Evolutionary conservation across 192 early-diverging fungal genomes (phyloP).

Genomic region (Podila minutissima): DNA sequence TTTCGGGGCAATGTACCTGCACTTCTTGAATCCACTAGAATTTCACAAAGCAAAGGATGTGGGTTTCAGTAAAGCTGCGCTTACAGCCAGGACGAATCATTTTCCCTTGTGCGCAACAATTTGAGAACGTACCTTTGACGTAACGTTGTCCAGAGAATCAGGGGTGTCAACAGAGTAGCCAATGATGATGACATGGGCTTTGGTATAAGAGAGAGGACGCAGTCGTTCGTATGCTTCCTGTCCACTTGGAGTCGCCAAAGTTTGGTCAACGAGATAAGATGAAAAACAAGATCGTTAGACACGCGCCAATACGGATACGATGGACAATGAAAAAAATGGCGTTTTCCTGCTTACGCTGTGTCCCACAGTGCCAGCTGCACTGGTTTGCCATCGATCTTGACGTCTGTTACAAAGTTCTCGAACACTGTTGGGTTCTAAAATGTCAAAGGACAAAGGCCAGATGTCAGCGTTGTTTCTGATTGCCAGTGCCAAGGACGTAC

Average conservation of each 20-base stretch:
- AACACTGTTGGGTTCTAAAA: conserved; percentile 92
- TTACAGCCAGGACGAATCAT: not conserved
- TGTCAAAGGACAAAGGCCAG: not conserved
- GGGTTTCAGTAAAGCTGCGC: not conserved
- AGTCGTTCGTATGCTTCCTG: conserved; percentile 82
- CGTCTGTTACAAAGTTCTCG: conserved; percentile 93
- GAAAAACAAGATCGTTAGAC: not conserved
- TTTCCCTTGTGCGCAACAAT: not conserved
- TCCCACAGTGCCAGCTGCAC: conserved; percentile 96
- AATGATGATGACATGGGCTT: conserved; percentile 94
- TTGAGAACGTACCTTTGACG: conserved; percentile 61
- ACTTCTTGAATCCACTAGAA: conserved; percentile 90
- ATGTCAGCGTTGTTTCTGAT: too few relatives aligned
- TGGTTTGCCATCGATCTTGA: conserved; percentile 84
- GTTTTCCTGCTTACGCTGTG: conserved; percentile 72
- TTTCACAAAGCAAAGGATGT: not conserved
- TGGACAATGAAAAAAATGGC: not conserved
- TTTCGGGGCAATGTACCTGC: conserved; percentile 79
- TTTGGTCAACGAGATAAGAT: not conserved
- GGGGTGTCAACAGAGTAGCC: conserved; percentile 89
- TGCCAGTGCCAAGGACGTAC: too few relatives aligned
- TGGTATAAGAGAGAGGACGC: conserved; percentile 92
- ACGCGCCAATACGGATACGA: not conserved
- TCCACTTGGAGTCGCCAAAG: conserved; percentile 36
- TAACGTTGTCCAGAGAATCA: conserved; percentile 85